Conservation (phyloP, 2,329 filamentous ascomycete species). For the Eutypa lata region DNA sequence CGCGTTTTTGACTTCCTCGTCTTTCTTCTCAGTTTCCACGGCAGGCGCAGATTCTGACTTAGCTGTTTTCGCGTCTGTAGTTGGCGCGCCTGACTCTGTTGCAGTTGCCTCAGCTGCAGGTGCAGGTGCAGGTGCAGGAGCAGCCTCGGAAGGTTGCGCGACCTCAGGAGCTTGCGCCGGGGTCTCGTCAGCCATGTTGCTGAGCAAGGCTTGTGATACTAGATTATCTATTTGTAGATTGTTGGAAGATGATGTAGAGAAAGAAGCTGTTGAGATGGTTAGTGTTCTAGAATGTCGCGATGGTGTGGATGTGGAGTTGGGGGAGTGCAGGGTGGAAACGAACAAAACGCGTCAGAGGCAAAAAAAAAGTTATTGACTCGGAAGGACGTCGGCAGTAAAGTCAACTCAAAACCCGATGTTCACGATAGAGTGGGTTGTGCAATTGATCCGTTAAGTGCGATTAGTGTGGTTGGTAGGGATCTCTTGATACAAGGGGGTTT, state of each 20-base stretch:
- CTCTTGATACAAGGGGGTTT: not conserved
- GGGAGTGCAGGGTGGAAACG: not conserved
- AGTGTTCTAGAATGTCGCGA: not conserved
- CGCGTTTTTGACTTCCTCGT: not conserved
- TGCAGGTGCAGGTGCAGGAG: not conserved
- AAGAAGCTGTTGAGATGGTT: not conserved
- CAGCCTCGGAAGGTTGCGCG: not conserved
- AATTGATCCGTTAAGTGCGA: not conserved
- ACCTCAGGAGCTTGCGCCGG: slow-evolving; percentile 15
- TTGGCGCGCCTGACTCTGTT: not conserved
- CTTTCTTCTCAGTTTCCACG: not conserved
- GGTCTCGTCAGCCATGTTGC: slow-evolving; percentile 28
- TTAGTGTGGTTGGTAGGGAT: not conserved
- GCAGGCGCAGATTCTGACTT: slow-evolving; percentile 13
- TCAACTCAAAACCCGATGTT: not conserved
- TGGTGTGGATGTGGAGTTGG: not conserved
- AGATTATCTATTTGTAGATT: not conserved
- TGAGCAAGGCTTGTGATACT: not conserved
- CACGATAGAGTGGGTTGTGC: not conserved
- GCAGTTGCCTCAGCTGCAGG: slow-evolving; percentile 1
- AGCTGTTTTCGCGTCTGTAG: slow-evolving; percentile 23
- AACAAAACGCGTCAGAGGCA: not conserved
- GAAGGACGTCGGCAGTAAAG: not conserved
- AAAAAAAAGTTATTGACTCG: slow-evolving; percentile 1
- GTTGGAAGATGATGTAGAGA: not conserved